Conservation (phyloP, 768 basidiomycete genomes). For the Thelephora aurantiotincta region DNA sequence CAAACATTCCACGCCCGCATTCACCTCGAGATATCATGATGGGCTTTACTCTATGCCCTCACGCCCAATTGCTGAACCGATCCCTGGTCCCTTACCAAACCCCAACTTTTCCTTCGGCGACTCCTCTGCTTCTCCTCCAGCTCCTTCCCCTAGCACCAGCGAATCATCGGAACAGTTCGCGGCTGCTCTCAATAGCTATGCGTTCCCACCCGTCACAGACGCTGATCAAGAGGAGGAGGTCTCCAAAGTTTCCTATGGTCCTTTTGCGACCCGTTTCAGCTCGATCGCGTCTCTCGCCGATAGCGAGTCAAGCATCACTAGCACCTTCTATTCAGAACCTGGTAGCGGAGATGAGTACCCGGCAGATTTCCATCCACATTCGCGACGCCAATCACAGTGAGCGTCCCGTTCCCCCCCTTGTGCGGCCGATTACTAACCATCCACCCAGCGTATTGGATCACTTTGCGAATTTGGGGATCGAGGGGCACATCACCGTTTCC, state of each 20-base stretch:
- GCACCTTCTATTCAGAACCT: constrained; percentile 13
- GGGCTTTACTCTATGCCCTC: constrained; percentile 7
- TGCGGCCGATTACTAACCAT: too few relatives aligned
- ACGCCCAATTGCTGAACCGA: constrained; percentile 8
- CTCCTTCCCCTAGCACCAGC: constrained; percentile 6
- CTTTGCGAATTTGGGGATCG: too few relatives aligned
- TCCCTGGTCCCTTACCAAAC: constrained; percentile 15
- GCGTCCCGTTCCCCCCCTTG: neutral
- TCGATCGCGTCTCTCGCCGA: constrained; percentile 14
- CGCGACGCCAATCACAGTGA: neutral
- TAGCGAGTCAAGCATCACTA: constrained; percentile 17
- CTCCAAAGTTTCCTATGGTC: neutral
- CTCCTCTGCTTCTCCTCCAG: constrained; percentile 7
- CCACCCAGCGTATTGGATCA: too few relatives aligned
- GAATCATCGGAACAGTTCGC: constrained; percentile 2
- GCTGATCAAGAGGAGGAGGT: neutral
- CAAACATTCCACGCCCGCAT: neutral
- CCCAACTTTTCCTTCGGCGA: constrained; percentile 15
- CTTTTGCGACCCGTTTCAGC: constrained; percentile 5
- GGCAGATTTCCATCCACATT: neutral
- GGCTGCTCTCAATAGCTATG: neutral
- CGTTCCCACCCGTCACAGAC: neutral
- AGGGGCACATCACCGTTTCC: too few relatives aligned
- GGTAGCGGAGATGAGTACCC: constrained; percentile 2
- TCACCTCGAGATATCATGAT: constrained; percentile 1